phyloP scores from a whole-genome alignment of 177 flowering plant species.

The Vitis hybrid region DNA sequence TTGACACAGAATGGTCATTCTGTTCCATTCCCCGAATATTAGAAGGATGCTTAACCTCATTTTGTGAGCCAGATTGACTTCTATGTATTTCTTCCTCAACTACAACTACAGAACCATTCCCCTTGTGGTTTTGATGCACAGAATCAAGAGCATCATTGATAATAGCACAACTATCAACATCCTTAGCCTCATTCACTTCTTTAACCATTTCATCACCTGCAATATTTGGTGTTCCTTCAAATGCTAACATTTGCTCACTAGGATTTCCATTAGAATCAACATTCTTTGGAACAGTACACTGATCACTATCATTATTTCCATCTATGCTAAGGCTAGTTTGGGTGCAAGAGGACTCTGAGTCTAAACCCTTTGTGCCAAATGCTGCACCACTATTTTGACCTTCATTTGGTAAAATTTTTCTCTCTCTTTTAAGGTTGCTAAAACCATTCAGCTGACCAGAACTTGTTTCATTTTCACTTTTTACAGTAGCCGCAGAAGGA shows the following conservation, averaged over 20 bases:
- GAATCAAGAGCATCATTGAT: conserved; percentile 18
- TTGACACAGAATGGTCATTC: conserved; percentile 15
- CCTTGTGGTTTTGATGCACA: conserved; percentile 20
- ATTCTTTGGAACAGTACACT: conserved; percentile 26
- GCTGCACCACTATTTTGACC: conserved; percentile 29
- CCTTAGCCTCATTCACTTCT: conserved; percentile 33
- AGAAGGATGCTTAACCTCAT: conserved; percentile 24
- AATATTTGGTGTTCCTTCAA: conserved; percentile 24
- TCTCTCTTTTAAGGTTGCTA: conserved; percentile 25
- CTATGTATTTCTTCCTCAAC: conserved; percentile 32
- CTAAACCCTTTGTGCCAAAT: conserved; percentile 40
- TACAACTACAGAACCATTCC: conserved; percentile 29
- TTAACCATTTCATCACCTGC: conserved; percentile 22
- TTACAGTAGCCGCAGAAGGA: conserved; percentile 24
- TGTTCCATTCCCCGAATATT: conserved; percentile 22
- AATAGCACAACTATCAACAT: conserved; percentile 24
- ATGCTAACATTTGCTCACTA: conserved; percentile 25
- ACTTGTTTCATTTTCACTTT: conserved; percentile 31
- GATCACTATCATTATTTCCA: conserved; percentile 44
- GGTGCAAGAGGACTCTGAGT: conserved; percentile 63
- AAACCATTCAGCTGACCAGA: conserved; percentile 40
- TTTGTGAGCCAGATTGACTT: conserved; percentile 27
- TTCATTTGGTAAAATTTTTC: conserved; percentile 27
- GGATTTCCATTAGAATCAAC: conserved; percentile 34
- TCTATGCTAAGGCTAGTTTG: conserved; percentile 37